phyloP scores from a whole-genome alignment of 169 alveolate genomes.

The Eimeria falciformis region DNA sequence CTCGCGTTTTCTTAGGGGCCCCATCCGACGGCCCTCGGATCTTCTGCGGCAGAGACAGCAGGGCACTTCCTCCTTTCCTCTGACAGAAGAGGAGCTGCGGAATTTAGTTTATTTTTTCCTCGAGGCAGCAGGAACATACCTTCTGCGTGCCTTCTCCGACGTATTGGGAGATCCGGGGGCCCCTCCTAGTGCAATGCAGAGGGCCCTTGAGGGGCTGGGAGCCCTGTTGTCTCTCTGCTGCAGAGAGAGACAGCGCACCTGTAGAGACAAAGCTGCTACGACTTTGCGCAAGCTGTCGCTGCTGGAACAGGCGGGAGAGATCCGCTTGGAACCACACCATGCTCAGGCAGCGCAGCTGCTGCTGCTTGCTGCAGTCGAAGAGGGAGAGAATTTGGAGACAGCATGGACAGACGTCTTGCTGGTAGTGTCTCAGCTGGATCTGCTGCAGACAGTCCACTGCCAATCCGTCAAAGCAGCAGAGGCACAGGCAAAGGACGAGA shows the following conservation, averaged over 20 bases:
- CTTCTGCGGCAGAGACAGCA: constrained; percentile 5
- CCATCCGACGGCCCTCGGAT: not conserved
- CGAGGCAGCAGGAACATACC: not conserved
- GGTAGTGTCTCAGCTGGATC: constrained; percentile 2
- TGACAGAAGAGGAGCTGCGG: not conserved
- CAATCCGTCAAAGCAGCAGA: not conserved
- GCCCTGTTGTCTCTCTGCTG: constrained; percentile 1
- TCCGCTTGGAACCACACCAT: not conserved
- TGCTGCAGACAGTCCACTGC: constrained; percentile 2
- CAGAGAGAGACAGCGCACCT: not conserved
- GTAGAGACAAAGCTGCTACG: constrained; percentile 5
- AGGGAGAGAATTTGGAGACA: not conserved
- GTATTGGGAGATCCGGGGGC: not conserved
- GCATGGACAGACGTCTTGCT: not conserved
- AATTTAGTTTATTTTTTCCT: not conserved
- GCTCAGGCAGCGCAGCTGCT: not conserved
- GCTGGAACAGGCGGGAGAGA: not conserved
- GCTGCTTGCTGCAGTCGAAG: not conserved
- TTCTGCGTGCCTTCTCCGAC: not conserved
- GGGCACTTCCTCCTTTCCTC: not conserved
- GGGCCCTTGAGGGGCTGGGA: constrained; percentile 12
- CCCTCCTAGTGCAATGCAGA: not conserved
- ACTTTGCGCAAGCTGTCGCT: not conserved
- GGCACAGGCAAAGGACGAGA: not conserved
- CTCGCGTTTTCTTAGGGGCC: not conserved